Evolutionary conservation across 108 stramenopile species (phyloP), one percentile per base, ranked within the genome.

Genomic region (Aurantiochytrium sp.): DNA sequence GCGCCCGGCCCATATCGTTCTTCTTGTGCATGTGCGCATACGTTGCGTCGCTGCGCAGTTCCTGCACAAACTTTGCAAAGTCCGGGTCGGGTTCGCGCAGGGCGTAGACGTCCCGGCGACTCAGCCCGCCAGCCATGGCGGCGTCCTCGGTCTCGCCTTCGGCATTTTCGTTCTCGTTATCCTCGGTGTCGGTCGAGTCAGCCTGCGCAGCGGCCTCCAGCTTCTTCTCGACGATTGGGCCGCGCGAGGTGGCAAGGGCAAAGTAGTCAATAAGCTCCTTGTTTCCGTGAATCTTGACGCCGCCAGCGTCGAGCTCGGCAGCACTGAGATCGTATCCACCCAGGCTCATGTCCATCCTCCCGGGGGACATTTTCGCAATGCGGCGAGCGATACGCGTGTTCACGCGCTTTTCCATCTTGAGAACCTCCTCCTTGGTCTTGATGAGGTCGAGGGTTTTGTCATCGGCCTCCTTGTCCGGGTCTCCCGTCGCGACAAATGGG

Each of bases 21-120:
- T 83, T 83, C 4, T 83, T 83, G 5, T 53, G 6, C 19, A 83
- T 18, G 28, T 83, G 76, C 25, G 76, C 76, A 35, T 53, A 83
- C 10, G 76, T 83, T 12, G 45, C 51, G 51, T 83, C 76, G 49
- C 12, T 83, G 19, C 76, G 76, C 45, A 83, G 4, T 45, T 83
- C 76, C 76, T 53, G 76, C 10, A 53, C 76, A 45, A 83, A 83
- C 76, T 83, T 83, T 1, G 76, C 51, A 53, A 83, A 83, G 51
- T 83, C 76, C n/a, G 76, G 76, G 51, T 83, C 76, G 43, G 76
- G 49, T 23, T 83, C 76, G 14, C 76, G 45, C 76, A 53, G n/a
- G 4, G 45, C 76, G 28, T 45, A 83, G 76, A 53, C 76, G 14
- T 53, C 49, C 51, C 49, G 44, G 51, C 76, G 76, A 35, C 51